Percentiles rank a stretch among this genome's conserved stretches.
Conservation (phyloP, 2,329 filamentous ascomycete species). For the Kalmusia sp. region DNA sequence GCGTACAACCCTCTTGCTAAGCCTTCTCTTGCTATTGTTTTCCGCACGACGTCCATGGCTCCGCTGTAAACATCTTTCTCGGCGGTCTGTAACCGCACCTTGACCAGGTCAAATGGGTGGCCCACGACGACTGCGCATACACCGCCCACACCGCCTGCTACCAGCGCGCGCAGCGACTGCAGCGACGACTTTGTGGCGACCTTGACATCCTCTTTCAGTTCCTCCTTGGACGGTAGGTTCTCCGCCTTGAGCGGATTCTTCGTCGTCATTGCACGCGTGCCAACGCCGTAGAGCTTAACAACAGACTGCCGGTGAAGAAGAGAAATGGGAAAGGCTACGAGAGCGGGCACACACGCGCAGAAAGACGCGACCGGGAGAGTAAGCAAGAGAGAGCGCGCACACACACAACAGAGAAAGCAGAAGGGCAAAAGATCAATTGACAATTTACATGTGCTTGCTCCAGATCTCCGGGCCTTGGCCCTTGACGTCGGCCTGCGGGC, state of each 20-base stretch:
- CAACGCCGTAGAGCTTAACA: too few species aligned
- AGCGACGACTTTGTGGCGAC: slow-evolving; percentile 61
- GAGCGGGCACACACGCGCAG: too few species aligned
- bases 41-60: slow-evolving; percentile 89
- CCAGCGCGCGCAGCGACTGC: slow-evolving; percentile 78
- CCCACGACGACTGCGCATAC: slow-evolving; percentile 91
- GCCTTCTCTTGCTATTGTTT: slow-evolving; percentile 87
- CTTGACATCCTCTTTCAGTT: slow-evolving; percentile 61
- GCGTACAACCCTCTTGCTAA: slow-evolving; percentile 83
- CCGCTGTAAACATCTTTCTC: slow-evolving; percentile 90
- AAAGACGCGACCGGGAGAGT: neutral
- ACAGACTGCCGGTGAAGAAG: too few species aligned
- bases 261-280: slow-evolving; percentile 3
- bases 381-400: neutral
- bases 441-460: slow-evolving; percentile 12
- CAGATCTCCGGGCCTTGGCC: slow-evolving; percentile 13
- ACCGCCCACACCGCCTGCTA: slow-evolving; percentile 90
- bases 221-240: slow-evolving; percentile 46
- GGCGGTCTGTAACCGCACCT: slow-evolving; percentile 95
- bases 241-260: slow-evolving; percentile 22
- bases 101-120: slow-evolving; percentile 97
- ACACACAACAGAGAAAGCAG: too few species aligned
- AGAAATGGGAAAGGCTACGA: too few species aligned
- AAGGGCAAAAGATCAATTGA: neutral
- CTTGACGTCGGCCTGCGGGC: slow-evolving; percentile 12